Evolutionary conservation across 805 yeast species (phyloP), one percentile per base, ranked within the genome.

Genomic region (Suhomyces sp.): DNA sequence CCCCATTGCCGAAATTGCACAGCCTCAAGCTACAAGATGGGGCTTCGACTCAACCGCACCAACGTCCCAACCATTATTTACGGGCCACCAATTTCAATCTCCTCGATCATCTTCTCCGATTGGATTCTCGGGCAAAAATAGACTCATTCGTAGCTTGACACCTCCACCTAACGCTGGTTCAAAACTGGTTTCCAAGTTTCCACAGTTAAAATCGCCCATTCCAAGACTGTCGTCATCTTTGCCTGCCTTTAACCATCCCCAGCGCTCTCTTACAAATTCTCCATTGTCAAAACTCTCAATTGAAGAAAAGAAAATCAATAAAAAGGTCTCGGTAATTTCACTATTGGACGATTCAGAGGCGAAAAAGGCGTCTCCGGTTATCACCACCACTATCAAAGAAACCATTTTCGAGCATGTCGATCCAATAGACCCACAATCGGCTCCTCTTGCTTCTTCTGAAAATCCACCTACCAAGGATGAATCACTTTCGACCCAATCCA

Each of bases 311-410:
- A 47, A 47, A 29, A 29, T 22, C 13, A 49, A 48, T 35, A 60
- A 53, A 27, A 64, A 57, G 57, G 70, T 63, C 20, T 60, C 59
- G 35, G 60, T 63, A n/a, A 60, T 56, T 24, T 63, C 67, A 12
- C 58, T 66, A 41, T 50, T 65, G 22, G 66, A 60, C 31, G 53
- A 50, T 37, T 37, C 41, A 17, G 41, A 37, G 41, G 40, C 40
- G 40, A 35, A 37, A 37, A 37, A 37, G 41, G 13, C 31, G 31
- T 37, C 17, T 37, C 22, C 41, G 41, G 41, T 37, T 8, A 37
- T 37, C 22, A 37, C 13, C 22, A 3, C 41, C 29, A 47, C 27
- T 15, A 46, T 19, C n/a, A 21, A 22, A 8, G 31, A 46, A 17
- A 15, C 29, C 9, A 22, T 3, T 10, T 17, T n/a, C 2, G 40